Evolutionary conservation across 2,329 filamentous ascomycete species (phyloP).

Genomic region (Cyclaneusma minus): DNA sequence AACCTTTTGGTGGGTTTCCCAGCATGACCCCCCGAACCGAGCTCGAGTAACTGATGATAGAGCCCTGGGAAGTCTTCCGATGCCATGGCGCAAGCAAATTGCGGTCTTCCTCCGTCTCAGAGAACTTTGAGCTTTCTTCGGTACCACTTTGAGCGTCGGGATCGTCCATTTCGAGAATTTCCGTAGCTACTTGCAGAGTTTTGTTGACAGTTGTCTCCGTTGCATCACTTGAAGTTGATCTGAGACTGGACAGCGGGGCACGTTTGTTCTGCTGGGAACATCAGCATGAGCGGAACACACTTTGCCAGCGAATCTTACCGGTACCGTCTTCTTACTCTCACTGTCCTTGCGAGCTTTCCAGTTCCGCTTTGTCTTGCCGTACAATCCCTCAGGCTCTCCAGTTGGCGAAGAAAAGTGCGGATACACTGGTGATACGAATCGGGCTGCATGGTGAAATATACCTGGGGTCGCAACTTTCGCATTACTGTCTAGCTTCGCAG

Average conservation of each 20-base stretch:
- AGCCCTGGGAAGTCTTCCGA: constrained; percentile 13
- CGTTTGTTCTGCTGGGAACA: constrained; percentile 8
- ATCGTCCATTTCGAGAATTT: constrained; percentile 4
- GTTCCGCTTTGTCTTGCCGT: constrained; percentile 11
- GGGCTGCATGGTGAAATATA: too few species aligned
- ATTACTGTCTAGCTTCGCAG: constrained; percentile 5
- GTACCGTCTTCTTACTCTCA: too few species aligned
- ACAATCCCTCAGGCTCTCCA: constrained; percentile 8
- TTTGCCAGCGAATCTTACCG: constrained; percentile 2
- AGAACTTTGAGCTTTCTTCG: too few species aligned
- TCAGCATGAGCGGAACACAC: constrained; percentile 1
- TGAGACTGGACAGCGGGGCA: constrained; percentile 6
- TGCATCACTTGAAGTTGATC: constrained; percentile 11
- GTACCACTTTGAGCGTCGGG: constrained; percentile 3
- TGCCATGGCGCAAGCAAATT: constrained; percentile 19
- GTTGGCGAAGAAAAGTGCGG: constrained; percentile 4
- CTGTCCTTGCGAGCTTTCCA: constrained; percentile 5
- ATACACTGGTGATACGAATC: constrained; percentile 4
- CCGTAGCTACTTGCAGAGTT: background rate
- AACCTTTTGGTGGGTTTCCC: constrained; percentile 13
- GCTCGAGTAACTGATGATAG: constrained; percentile 13
- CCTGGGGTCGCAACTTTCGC: too few species aligned
- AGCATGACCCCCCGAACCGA: constrained; percentile 15
- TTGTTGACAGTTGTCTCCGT: constrained; percentile 5
- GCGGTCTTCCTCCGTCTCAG: too few species aligned